Conservation (phyloP, 2,329 filamentous ascomycete genomes). For the Phymatotrichopsis omnivora region DNA sequence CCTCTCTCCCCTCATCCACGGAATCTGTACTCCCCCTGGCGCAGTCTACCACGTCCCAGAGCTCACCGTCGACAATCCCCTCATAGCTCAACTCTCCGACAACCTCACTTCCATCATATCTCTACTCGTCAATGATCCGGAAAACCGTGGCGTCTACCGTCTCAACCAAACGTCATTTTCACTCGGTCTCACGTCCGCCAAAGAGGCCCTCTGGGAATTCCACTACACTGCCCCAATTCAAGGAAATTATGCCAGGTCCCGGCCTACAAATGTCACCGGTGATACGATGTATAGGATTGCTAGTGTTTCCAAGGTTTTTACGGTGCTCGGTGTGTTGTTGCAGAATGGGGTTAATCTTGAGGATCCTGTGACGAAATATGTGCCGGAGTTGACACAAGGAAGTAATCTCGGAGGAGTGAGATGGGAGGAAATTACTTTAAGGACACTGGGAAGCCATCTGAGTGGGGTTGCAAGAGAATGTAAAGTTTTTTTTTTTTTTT, state of each 20-base stretch:
- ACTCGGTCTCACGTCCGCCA: too few species aligned
- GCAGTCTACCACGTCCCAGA: too few species aligned
- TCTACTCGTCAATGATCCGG: too few species aligned
- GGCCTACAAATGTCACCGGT: slow-evolving; percentile 31
- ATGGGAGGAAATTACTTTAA: slow-evolving; percentile 37
- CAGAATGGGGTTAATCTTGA: slow-evolving; percentile 35
- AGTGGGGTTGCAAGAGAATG: slow-evolving; percentile 36
- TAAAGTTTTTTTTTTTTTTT: slow-evolving; percentile 34
- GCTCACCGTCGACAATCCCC: too few species aligned
- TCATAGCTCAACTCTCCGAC: too few species aligned
- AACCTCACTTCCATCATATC: too few species aligned
- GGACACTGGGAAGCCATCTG: slow-evolving; percentile 36
- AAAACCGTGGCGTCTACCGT: too few species aligned
- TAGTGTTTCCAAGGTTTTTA: slow-evolving; percentile 37
- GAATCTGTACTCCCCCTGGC: too few species aligned
- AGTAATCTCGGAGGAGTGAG: slow-evolving; percentile 28
- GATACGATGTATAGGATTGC: slow-evolving; percentile 40
- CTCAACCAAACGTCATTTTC: too few species aligned
- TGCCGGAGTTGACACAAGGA: slow-evolving; percentile 33
- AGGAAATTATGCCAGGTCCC: slow-evolving; percentile 35
- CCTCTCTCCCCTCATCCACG: too few species aligned
- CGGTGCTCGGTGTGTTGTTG: slow-evolving; percentile 35
- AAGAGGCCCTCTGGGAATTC: slow-evolving; percentile 40
- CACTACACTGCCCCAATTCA: slow-evolving; percentile 35
- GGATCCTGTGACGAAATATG: slow-evolving; percentile 33